Evolutionary conservation across 192 early-diverging fungal genomes (phyloP), one percentile per base, ranked within the genome.

Genomic region (Allomyces macrogynus): DNA sequence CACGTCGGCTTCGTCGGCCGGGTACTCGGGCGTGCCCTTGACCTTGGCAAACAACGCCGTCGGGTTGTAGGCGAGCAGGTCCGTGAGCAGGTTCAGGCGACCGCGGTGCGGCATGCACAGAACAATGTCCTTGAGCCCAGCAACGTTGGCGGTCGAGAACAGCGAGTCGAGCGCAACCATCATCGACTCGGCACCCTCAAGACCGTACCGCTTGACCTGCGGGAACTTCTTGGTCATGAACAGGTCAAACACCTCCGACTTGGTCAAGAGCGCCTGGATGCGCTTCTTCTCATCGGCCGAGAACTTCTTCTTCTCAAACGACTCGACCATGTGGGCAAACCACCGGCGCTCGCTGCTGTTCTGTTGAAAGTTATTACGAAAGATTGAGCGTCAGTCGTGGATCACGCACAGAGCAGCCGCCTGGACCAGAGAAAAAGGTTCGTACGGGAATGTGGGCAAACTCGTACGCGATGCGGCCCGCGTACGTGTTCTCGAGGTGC

Each of bases 171-270:
- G 75, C 11, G 87, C 87, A 18, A 87, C 82, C 83, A 95, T 94
- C 81, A 94, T 94, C 66, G 87, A 89, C 73, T 97, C 95, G 27
- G 90, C 91, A 24, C 95, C 95, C 73, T 97, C 95, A 22, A 97
- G 71, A 12, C 95, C 95, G 69, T 97, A 97, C 16, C 95, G 85
- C 77, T 95, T 95, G 63, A 97, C 85, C 67, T 93, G 86, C 20
- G 90, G 89, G 74, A 97, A 97, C 73, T 88, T 90, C 68, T 94
- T 95, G 62, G 88, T 88, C 90, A 97, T 93, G 73, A 95, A 97
- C 68, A 92, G 92, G 75, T 97, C 95, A 81, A 97, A 97, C 24
- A 82, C 77, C 84, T 90, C 60, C 18, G 43, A 26, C 23, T 26
- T 10, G n/a, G 80, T 77, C 24, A 97, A 73, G 20, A 97, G 71